These are phyloP conservation scores for Fusarium gaditjirri DNA, from an alignment of 2,329 filamentous ascomycete genomes.

Conservation along the genomic window DNA sequence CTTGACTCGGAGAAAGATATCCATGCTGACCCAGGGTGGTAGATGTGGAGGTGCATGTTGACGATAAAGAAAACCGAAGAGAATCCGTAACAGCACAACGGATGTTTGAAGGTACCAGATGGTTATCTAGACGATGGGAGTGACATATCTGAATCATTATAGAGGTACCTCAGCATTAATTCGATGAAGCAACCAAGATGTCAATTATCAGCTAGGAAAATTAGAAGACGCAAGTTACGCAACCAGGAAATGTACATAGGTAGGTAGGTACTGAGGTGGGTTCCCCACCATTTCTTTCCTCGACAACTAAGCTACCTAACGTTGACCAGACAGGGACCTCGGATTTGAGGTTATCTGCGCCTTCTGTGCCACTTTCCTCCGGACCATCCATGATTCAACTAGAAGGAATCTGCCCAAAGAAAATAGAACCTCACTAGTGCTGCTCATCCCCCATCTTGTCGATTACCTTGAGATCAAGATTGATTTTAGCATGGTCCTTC, in stretches of 20 bases:
- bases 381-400: background rate
- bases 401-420: constrained; percentile 1
- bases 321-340: constrained; percentile 16
- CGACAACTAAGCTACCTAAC: constrained; percentile 29
- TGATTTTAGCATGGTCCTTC: background rate
- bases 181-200: constrained; percentile 17
- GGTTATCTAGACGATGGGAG: constrained; percentile 4
- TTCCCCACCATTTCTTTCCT: constrained; percentile 19
- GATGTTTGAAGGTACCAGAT: constrained; percentile 3
- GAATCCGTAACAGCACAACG: constrained; percentile 3
- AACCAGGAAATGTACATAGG: background rate
- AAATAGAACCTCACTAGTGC: background rate
- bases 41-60: constrained; percentile 19
- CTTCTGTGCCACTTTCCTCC: constrained; percentile 18
- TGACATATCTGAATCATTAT: constrained; percentile 4
- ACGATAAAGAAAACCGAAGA: background rate
- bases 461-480: background rate
- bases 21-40: constrained; percentile 9
- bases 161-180: background rate
- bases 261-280: background rate
- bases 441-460: background rate
- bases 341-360: constrained; percentile 30
- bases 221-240: constrained; percentile 1
- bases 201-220: constrained; percentile 12
- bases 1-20: constrained; percentile 25